Conservation (phyloP, 441 rosid species). For the Corymbia calophylla region DNA sequence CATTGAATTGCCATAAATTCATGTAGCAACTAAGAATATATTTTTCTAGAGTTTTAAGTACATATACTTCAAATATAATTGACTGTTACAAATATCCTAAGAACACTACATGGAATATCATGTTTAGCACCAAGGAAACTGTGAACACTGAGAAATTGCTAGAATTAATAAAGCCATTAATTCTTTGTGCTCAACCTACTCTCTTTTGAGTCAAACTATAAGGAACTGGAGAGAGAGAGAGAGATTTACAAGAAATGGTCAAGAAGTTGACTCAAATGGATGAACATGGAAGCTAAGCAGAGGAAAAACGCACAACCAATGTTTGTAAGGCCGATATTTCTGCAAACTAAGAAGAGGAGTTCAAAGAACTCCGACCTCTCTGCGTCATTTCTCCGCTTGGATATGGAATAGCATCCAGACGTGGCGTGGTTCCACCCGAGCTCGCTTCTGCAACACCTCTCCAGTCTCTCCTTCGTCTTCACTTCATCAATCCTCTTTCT, state of each 20-base stretch:
- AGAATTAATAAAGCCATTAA: neutral
- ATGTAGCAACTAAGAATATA: too few species aligned
- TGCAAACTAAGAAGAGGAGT: constrained; percentile 13
- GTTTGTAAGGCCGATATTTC: constrained; percentile 21
- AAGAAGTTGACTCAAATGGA: constrained; percentile 13
- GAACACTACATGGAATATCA: too few species aligned
- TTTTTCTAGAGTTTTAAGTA: too few species aligned
- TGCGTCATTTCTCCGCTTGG: constrained; percentile 1
- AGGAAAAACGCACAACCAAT: constrained; percentile 20
- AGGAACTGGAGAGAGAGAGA: neutral
- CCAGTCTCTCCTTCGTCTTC: constrained; percentile 31
- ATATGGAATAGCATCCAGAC: constrained; percentile 1
- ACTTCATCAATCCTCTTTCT: constrained; percentile 30
- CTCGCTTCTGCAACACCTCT: constrained; percentile 31
- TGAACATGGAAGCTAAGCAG: constrained; percentile 20
- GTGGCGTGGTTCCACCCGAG: constrained; percentile 36
- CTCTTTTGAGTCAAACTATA: neutral
- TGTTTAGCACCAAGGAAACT: too few species aligned
- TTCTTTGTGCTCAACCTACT: neutral
- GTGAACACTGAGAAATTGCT: neutral
- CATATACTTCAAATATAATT: too few species aligned
- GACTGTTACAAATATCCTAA: too few species aligned
- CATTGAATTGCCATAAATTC: too few species aligned
- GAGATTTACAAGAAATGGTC: neutral
- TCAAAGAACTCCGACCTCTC: constrained; percentile 8